A percentile compares a stretch with the other conserved stretches of the same genome.
Evolutionary conservation across 2,329 filamentous ascomycete genomes (phyloP).

Genomic region (Penicillium sp.): DNA sequence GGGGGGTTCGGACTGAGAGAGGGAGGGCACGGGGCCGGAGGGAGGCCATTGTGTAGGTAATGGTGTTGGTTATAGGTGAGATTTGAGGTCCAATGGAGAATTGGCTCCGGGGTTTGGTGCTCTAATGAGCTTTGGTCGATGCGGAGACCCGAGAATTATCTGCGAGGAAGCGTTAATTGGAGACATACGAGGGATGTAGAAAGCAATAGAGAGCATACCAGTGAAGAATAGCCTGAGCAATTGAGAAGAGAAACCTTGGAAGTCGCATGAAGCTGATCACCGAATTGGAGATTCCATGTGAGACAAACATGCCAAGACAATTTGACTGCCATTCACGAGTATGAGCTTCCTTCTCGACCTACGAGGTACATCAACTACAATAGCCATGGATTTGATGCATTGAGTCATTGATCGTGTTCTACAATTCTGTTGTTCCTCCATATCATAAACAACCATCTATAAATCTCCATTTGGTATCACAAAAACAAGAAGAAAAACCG

Average conservation of each 20-base stretch:
- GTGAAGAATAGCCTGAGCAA: slow-evolving; percentile 2
- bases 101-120: neutral
- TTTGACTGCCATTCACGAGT: neutral
- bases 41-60: slow-evolving; percentile 11
- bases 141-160: neutral
- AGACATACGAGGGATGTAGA: neutral
- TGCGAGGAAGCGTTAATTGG: neutral
- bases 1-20: slow-evolving; percentile 9
- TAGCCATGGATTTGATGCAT: neutral
- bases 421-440: neutral
- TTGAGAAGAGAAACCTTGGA: slow-evolving; percentile 6
- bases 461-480: slow-evolving; percentile 20
- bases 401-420: neutral
- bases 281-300: slow-evolving; percentile 9
- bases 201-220: slow-evolving; percentile 1
- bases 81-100: neutral
- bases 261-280: slow-evolving; percentile 14
- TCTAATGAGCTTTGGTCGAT: neutral
- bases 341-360: neutral
- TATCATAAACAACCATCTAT: slow-evolving; percentile 7
- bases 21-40: slow-evolving; percentile 4
- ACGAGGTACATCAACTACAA: neutral
- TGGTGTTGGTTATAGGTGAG: neutral
- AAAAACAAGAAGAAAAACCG: neutral
- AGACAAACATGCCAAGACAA: slow-evolving; percentile 19